These are phyloP conservation scores for Opeltia flavorubescens DNA, from an alignment of 495 filamentous ascomycete species.

Conservation along the genomic window DNA sequence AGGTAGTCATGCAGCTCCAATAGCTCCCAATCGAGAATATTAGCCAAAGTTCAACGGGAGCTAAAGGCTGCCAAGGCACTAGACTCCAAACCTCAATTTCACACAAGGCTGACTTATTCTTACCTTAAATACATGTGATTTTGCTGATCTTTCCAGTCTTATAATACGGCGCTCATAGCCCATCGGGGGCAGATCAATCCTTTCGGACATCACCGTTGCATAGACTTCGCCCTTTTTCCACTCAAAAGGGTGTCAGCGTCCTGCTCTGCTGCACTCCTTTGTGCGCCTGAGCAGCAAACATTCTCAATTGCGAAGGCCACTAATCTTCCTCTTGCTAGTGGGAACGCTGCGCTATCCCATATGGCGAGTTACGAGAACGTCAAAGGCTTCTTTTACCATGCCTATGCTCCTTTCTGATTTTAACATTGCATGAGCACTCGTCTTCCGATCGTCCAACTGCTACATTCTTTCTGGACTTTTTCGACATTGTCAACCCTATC, in stretches of 20 bases:
- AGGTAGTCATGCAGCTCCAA: too few species aligned
- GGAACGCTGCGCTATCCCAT: slow-evolving; percentile 4
- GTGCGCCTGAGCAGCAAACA: not conserved
- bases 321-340: not conserved
- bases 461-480: slow-evolving; percentile 17
- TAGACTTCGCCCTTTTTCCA: not conserved
- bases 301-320: not conserved
- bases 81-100: not conserved
- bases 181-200: not conserved
- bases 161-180: not conserved
- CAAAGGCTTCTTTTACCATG: slow-evolving; percentile 12
- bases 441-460: slow-evolving; percentile 15
- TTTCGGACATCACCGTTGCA: too few species aligned
- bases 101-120: slow-evolving; percentile 4
- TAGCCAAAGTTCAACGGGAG: too few species aligned
- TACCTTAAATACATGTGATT: too few species aligned
- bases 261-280: not conserved
- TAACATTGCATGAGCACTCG: slow-evolving; percentile 14
- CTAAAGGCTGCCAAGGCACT: not conserved
- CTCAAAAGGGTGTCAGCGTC: not conserved
- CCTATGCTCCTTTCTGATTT: slow-evolving; percentile 12
- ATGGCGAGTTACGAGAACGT: slow-evolving; percentile 17
- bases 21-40: too few species aligned
- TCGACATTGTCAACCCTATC: slow-evolving; percentile 3
- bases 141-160: not conserved